Conservation (phyloP, 2,329 filamentous ascomycete genomes). For the Ampelomyces quisqualis region DNA sequence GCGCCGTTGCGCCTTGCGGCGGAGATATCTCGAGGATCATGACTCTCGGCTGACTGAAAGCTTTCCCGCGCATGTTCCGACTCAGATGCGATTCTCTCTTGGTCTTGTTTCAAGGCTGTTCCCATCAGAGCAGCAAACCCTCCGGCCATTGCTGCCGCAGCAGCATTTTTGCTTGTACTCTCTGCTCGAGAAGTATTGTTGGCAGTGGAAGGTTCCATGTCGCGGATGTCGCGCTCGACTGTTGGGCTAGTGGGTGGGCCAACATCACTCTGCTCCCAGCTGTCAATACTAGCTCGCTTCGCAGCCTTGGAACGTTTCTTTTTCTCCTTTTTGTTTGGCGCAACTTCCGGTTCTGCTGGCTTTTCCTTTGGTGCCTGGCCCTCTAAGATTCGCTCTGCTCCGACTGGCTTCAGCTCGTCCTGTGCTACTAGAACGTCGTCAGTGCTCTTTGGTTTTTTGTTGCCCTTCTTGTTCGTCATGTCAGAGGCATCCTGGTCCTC, state of each 20-base stretch:
- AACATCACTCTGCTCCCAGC: constrained; percentile 33
- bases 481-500: constrained; percentile 16
- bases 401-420: constrained; percentile 13
- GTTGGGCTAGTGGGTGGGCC: constrained; percentile 27
- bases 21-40: constrained; percentile 11
- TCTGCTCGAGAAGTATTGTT: constrained; percentile 8
- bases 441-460: constrained; percentile 26
- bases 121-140: constrained; percentile 40
- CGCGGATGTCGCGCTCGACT: constrained; percentile 36
- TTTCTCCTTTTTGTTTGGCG: constrained; percentile 45
- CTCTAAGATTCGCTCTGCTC: constrained; percentile 9
- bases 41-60: constrained; percentile 26
- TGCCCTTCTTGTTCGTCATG: constrained; percentile 32
- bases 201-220: constrained; percentile 13
- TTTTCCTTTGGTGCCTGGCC: constrained; percentile 13
- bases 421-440: constrained; percentile 24
- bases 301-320: constrained; percentile 39
- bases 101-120: constrained; percentile 36
- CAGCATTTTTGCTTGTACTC: constrained; percentile 17
- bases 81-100: constrained; percentile 35
- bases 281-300: constrained; percentile 32
- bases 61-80: constrained; percentile 29
- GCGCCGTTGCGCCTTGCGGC: constrained; percentile 22
- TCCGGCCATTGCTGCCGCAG: constrained; percentile 30
- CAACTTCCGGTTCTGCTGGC: constrained; percentile 22